These are phyloP conservation scores for Phragmites australis DNA, from an alignment of 176 grass and related monocot species.

Conservation along the genomic window DNA sequence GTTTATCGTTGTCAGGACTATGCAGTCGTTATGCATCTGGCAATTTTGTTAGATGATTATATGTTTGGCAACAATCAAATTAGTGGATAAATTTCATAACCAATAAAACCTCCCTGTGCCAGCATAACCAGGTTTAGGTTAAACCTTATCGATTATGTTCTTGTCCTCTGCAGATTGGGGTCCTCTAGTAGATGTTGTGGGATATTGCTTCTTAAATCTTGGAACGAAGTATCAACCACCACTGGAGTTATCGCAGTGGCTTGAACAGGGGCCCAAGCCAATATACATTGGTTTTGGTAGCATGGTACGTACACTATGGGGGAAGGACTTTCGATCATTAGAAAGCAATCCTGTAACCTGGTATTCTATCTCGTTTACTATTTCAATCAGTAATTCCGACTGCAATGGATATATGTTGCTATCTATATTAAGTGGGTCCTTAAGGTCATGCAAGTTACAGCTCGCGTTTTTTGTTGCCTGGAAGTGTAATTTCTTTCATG, in stretches of 20 bases:
- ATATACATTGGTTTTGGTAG: conserved; percentile 99
- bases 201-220: conserved; percentile 95
- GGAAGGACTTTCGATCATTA: neutral
- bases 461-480: conserved; percentile 19
- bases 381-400: conserved; percentile 3
- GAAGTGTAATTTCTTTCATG: conserved; percentile 31
- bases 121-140: neutral
- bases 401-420: neutral
- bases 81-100: neutral
- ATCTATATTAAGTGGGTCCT: neutral
- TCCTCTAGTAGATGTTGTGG: conserved; percentile 86
- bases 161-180: conserved; percentile 76
- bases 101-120: neutral
- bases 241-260: conserved; percentile 73
- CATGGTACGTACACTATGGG: conserved; percentile 59
- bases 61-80: neutral
- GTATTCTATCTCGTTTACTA: conserved; percentile 13
- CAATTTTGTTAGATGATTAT: neutral
- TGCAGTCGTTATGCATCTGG: neutral
- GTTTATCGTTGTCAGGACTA: neutral
- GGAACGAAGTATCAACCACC: conserved; percentile 88
- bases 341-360: conserved; percentile 12
- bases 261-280: conserved; percentile 74
- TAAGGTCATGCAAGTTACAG: conserved; percentile 1
- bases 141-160: neutral